These are phyloP conservation scores for Xylariaceae sp. DNA, from an alignment of 2,329 filamentous ascomycete genomes.

Conservation along the genomic window DNA sequence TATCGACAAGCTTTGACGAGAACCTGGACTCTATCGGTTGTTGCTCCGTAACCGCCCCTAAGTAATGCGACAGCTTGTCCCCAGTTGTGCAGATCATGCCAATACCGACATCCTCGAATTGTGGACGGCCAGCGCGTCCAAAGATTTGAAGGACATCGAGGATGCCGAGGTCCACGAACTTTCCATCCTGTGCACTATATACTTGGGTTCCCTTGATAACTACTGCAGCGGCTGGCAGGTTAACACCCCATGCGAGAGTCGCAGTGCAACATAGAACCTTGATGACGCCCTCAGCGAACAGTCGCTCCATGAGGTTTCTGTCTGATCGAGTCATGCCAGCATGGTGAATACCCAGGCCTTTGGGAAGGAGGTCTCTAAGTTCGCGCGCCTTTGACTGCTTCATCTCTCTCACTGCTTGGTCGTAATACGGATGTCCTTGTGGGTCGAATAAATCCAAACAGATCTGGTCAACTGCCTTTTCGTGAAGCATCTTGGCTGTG, in stretches of 20 bases:
- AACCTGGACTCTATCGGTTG: slow-evolving; percentile 98
- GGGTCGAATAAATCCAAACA: slow-evolving; percentile 86
- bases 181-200: slow-evolving; percentile 95
- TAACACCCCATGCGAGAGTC: slow-evolving; percentile 98
- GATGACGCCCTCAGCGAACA: slow-evolving; percentile 90
- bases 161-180: slow-evolving; percentile 95
- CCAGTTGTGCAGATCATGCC: slow-evolving; percentile 97
- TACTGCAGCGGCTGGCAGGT: slow-evolving; percentile 93
- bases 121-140: slow-evolving; percentile 94
- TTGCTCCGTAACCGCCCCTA: slow-evolving; percentile 92
- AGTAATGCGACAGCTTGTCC: slow-evolving; percentile 91
- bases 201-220: slow-evolving; percentile 98
- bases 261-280: slow-evolving; percentile 98
- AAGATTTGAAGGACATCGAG: slow-evolving; percentile 98
- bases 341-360: slow-evolving; percentile 94
- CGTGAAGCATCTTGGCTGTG: slow-evolving; percentile 83
- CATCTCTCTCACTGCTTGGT: slow-evolving; percentile 81
- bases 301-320: slow-evolving; percentile 90
- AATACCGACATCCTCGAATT: slow-evolving; percentile 97
- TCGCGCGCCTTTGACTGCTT: slow-evolving; percentile 86
- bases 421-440: slow-evolving; percentile 77
- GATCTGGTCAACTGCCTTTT: slow-evolving; percentile 83
- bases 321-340: slow-evolving; percentile 96
- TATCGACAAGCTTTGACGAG: slow-evolving; percentile 91
- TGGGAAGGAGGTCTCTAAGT: slow-evolving; percentile 84